Evolutionary conservation across 176 grass and related monocot species (phyloP).

Genomic region (Phyllostachys edulis): DNA sequence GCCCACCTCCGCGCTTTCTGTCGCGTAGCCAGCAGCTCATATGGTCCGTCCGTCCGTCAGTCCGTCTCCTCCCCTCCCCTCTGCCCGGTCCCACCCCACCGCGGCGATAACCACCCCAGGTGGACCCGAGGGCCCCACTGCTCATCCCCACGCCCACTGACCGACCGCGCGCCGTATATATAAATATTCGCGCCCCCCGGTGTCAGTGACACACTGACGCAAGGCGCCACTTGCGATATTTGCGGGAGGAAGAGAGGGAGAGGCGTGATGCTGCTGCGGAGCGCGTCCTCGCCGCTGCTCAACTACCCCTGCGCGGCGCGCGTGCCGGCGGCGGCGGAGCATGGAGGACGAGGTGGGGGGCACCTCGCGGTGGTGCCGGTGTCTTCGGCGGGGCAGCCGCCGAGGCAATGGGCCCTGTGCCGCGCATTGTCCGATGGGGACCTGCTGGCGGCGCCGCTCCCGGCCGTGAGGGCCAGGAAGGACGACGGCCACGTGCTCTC

Average conservation of each 20-base stretch:
- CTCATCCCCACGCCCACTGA: background rate
- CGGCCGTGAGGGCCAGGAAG: background rate
- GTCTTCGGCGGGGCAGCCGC: background rate
- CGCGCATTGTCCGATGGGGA: conserved; percentile 49
- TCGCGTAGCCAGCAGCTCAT: conserved; percentile 15
- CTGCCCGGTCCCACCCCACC: background rate
- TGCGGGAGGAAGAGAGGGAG: background rate
- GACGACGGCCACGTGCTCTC: background rate
- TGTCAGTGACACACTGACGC: no score
- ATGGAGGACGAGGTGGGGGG: background rate
- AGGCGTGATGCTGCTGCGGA: conserved; percentile 42
- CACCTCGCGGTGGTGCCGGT: background rate
- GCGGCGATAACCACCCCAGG: background rate
- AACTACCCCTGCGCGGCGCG: conserved; percentile 10
- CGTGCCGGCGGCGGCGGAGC: background rate
- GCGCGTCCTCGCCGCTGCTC: conserved; percentile 52
- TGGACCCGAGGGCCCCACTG: background rate
- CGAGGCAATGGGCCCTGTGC: conserved; percentile 21
- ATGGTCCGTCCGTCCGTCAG: conserved; percentile 37
- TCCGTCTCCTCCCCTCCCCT: background rate
- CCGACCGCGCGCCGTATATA: no score
- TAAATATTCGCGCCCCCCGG: no score
- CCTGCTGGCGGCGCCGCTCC: conserved; percentile 4
- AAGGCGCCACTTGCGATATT: background rate
- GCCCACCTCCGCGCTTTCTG: background rate